phyloP scores from a whole-genome alignment of 208 protist species.

The Crithidia expoeki region DNA sequence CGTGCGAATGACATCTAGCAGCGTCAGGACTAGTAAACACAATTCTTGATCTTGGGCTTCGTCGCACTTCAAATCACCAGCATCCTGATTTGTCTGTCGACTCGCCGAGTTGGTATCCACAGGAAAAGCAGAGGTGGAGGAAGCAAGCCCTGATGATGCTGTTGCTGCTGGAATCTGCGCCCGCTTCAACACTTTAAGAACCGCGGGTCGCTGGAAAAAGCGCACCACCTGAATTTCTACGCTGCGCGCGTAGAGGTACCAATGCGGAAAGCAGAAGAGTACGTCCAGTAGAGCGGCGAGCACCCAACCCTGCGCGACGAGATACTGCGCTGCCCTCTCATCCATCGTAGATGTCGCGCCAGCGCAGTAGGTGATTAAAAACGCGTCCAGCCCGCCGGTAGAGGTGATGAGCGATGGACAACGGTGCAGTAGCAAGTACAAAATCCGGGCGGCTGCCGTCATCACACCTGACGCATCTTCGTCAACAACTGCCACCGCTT shows the following conservation, averaged over 20 bases:
- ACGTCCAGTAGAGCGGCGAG: conserved; percentile 3
- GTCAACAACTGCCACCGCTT: background rate
- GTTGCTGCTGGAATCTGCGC: background rate
- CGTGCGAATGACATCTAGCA: conserved; percentile 2
- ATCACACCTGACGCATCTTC: conserved; percentile 5
- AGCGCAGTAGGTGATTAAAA: background rate
- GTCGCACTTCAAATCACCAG: background rate
- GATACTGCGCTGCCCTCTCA: background rate
- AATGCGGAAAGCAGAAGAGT: background rate
- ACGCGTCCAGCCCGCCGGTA: background rate
- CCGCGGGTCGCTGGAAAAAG: background rate
- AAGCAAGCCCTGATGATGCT: background rate
- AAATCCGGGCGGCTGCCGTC: background rate
- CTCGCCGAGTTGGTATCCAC: background rate
- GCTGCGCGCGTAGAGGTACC: background rate
- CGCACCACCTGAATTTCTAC: conserved; percentile 4
- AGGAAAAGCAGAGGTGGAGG: background rate
- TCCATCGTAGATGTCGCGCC: background rate
- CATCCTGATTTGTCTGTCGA: background rate
- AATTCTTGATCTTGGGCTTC: conserved; percentile 1
- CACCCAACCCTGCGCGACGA: conserved; percentile 14
- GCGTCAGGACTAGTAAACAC: conserved; percentile 3
- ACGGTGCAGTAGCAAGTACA: background rate
- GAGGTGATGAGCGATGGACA: background rate
- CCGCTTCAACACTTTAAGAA: background rate